Percentiles rank a stretch among this genome's conserved stretches.
Evolutionary conservation across 148 eudicot species (phyloP).

Genomic region (Selenicereus undatus): DNA sequence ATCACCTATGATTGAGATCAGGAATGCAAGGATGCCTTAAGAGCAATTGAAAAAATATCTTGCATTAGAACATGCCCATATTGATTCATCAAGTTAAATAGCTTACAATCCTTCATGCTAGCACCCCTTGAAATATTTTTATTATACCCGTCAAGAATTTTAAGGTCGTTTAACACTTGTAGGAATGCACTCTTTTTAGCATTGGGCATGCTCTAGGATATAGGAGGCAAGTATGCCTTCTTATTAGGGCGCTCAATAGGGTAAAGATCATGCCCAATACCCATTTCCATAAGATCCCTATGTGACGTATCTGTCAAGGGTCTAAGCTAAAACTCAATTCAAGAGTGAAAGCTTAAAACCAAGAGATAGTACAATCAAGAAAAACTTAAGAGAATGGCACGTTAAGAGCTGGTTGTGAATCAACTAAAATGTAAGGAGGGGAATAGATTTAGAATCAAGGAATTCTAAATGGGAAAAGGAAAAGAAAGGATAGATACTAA

Average conservation of each 20-base stretch:
- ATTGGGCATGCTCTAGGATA: background rate
- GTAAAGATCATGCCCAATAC: background rate
- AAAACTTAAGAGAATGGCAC: no score
- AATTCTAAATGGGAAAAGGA: no score
- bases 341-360: no score
- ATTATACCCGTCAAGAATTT: background rate
- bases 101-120: background rate
- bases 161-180: background rate
- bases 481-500: no score
- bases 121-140: conserved; percentile 1
- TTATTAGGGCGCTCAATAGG: background rate
- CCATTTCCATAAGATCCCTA: conserved; percentile 1
- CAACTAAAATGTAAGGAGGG: no score
- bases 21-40: background rate
- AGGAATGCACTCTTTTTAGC: background rate
- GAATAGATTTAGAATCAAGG: no score
- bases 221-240: background rate
- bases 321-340: no score
- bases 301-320: no score
- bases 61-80: background rate
- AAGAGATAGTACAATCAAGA: no score
- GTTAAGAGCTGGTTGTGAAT: no score
- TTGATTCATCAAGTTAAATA: background rate
- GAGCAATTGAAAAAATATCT: background rate
- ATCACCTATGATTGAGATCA: background rate